Evolutionary conservation across 768 basidiomycete species (phyloP).

Genomic region (Terana coerulea): DNA sequence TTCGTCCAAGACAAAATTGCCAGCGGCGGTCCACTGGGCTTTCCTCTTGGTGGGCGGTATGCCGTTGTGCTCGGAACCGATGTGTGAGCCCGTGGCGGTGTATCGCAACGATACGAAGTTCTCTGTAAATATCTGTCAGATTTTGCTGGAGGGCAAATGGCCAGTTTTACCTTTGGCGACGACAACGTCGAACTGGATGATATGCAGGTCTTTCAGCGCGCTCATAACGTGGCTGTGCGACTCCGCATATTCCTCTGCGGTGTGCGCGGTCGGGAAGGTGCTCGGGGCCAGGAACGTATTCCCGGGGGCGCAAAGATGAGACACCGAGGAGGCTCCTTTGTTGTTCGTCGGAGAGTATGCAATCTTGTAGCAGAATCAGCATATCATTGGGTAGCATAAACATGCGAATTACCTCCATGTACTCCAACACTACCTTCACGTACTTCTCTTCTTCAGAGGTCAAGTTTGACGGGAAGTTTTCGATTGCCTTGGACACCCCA

Average conservation of each 20-base stretch:
- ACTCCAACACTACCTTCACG: constrained; percentile 15
- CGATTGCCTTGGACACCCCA: constrained; percentile 10
- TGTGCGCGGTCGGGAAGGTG: constrained; percentile 16
- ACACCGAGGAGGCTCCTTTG: constrained; percentile 14
- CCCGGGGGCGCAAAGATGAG: constrained; percentile 9
- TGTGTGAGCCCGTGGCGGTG: constrained; percentile 16
- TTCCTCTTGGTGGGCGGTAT: constrained; percentile 10
- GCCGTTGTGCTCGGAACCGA: constrained; percentile 11
- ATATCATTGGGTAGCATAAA: too few relatives aligned
- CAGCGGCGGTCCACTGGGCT: constrained; percentile 17
- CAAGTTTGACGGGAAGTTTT: constrained; percentile 13
- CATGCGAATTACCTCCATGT: constrained; percentile 19
- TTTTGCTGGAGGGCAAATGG: not conserved
- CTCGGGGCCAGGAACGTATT: constrained; percentile 15
- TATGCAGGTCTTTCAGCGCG: constrained; percentile 14
- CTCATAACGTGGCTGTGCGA: constrained; percentile 15
- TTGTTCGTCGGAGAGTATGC: constrained; percentile 17
- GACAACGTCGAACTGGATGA: constrained; percentile 17
- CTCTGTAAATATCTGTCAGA: constrained; percentile 1
- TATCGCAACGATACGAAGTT: constrained; percentile 16
- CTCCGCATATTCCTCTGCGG: constrained; percentile 14
- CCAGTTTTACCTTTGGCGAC: constrained; percentile 11
- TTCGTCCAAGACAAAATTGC: constrained; percentile 15
- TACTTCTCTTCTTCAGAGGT: constrained; percentile 12
- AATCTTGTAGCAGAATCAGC: not conserved